These are phyloP conservation scores for Biancaea sappan DNA, from an alignment of 306 rosid genomes.

Conservation along the genomic window DNA sequence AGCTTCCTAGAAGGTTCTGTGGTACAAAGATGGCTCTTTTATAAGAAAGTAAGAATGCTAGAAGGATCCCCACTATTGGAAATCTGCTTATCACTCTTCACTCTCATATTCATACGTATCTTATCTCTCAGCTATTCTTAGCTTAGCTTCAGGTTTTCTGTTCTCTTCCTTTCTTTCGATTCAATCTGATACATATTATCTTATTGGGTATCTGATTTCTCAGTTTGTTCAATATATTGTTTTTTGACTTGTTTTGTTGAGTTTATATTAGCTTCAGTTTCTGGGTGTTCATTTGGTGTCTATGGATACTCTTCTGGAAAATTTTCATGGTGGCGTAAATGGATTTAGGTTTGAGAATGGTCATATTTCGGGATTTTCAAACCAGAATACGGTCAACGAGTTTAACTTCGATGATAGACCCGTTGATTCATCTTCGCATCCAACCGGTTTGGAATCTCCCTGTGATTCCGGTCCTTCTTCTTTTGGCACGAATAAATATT, in stretches of 20 bases:
- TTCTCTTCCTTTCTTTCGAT: neutral
- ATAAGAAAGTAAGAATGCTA: too few relatives aligned
- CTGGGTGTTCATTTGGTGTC: slow-evolving; percentile 29
- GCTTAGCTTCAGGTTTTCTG: neutral
- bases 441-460: slow-evolving; percentile 30
- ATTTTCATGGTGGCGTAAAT: slow-evolving; percentile 40
- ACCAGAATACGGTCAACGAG: slow-evolving; percentile 32
- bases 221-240: neutral
- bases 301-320: slow-evolving; percentile 52
- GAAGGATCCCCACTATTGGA: neutral
- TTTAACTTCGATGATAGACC: slow-evolving; percentile 37
- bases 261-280: neutral
- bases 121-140: slow-evolving; percentile 12
- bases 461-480: slow-evolving; percentile 36
- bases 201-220: neutral
- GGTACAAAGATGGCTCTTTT: neutral
- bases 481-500: too few relatives aligned
- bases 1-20: slow-evolving; percentile 36
- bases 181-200: neutral
- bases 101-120: neutral
- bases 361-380: slow-evolving; percentile 28
- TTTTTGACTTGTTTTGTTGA: slow-evolving; percentile 2
- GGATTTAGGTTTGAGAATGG: slow-evolving; percentile 46
- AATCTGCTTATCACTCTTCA: slow-evolving; percentile 4
- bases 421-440: slow-evolving; percentile 24